Evolutionary conservation across 805 yeast genomes (phyloP).

Genomic region (Lipomyces starkeyi): DNA sequence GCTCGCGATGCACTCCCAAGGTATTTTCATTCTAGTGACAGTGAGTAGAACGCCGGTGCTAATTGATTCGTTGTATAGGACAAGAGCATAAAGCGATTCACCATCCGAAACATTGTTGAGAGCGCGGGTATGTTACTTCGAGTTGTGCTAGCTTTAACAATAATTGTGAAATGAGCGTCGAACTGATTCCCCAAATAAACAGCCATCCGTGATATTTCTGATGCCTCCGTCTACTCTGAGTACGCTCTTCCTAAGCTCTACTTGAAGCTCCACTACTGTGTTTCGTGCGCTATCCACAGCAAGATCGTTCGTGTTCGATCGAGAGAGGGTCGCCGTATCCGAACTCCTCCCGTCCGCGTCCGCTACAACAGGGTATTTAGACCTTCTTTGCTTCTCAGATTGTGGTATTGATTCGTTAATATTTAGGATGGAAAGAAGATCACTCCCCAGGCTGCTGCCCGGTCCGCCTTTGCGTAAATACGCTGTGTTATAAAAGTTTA

Average conservation of each 20-base stretch:
- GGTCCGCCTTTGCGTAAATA: constrained; percentile 66
- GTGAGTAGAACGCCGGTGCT: neutral
- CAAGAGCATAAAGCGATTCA: constrained; percentile 99
- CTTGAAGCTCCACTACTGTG: constrained; percentile 99
- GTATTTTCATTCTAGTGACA: constrained; percentile 15
- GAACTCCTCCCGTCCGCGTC: constrained; percentile 99
- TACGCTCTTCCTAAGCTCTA: constrained; percentile 99
- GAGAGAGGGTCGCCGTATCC: constrained; percentile 96
- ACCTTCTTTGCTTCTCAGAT: neutral
- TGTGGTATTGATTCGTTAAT: neutral
- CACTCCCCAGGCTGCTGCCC: constrained; percentile 97
- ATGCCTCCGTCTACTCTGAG: constrained; percentile 98
- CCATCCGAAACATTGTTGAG: constrained; percentile 99
- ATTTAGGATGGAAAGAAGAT: constrained; percentile 77
- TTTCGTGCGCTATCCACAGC: constrained; percentile 99
- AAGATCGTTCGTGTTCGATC: constrained; percentile 99
- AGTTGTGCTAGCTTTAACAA: neutral
- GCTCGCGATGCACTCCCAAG: constrained; percentile 99
- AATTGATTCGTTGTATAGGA: constrained; percentile 50
- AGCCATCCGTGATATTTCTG: constrained; percentile 97
- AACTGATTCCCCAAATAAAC: neutral
- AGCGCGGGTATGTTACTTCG: constrained; percentile 63
- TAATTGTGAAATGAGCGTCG: neutral
- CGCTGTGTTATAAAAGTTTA: constrained; percentile 16
- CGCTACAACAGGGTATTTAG: constrained; percentile 77